phyloP scores from a whole-genome alignment of 2,329 filamentous ascomycete genomes.

The Alternaria incomplexa region DNA sequence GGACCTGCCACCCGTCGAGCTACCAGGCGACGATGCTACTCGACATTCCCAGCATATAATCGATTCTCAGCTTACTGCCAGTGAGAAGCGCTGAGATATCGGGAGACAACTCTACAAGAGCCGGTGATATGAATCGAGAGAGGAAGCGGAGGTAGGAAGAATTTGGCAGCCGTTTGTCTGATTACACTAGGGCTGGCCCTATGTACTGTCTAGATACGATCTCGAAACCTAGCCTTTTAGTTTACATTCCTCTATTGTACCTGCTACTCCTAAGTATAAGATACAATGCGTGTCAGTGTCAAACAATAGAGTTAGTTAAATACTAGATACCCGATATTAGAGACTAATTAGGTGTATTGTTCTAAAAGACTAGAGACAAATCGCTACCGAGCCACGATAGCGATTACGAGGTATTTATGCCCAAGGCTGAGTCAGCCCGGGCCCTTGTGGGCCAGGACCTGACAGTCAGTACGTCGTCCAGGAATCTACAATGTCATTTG shows the following conservation, averaged over 20 bases:
- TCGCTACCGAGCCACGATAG: too few species aligned
- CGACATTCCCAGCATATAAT: not conserved
- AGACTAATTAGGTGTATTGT: too few species aligned
- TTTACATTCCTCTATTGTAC: not conserved
- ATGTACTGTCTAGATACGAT: not conserved
- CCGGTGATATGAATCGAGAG: not conserved
- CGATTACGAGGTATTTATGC: too few species aligned
- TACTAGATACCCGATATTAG: too few species aligned
- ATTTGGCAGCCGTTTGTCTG: not conserved
- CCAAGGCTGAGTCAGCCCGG: too few species aligned
- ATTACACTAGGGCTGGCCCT: not conserved
- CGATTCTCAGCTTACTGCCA: not conserved
- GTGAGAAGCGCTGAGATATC: not conserved
- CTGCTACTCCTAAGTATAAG: not conserved
- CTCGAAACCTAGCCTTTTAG: not conserved
- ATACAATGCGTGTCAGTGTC: not conserved
- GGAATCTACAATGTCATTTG: not conserved
- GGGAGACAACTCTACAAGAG: not conserved
- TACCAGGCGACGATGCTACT: not conserved
- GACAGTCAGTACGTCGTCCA: not conserved
- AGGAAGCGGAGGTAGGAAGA: not conserved
- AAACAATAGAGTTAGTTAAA: too few species aligned
- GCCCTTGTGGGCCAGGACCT: too few species aligned
- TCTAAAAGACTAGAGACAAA: too few species aligned
- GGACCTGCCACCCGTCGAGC: not conserved